These are phyloP conservation scores for Fusarium tanahbumbuense DNA, from an alignment of 2,329 filamentous ascomycete genomes.

Conservation along the genomic window DNA sequence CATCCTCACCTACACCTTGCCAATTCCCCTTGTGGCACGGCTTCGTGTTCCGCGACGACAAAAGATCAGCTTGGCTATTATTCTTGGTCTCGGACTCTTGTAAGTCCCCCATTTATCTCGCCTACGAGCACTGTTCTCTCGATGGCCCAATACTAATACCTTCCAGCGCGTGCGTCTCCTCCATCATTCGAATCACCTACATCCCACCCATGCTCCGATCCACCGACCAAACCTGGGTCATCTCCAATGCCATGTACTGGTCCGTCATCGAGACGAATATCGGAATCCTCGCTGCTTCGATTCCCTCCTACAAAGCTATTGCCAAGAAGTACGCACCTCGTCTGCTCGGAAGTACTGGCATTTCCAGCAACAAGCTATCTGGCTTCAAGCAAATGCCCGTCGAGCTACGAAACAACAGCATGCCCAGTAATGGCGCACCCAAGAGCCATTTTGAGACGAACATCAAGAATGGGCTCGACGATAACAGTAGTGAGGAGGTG, in stretches of 20 bases:
- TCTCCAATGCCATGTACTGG: conserved; percentile 35
- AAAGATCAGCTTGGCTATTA: conserved; percentile 28
- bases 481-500: conserved; percentile 30
- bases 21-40: conserved; percentile 7
- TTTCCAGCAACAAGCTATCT: conserved; percentile 27
- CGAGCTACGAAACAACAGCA: conserved; percentile 11
- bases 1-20: conserved; percentile 17
- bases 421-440: background rate
- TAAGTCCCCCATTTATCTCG: background rate
- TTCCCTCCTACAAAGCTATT: conserved; percentile 31
- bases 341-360: conserved; percentile 23
- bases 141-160: background rate
- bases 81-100: conserved; percentile 28
- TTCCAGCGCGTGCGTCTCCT: conserved; percentile 19
- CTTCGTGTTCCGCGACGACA: conserved; percentile 27
- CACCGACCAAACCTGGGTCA: conserved; percentile 26
- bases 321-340: conserved; percentile 34
- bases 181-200: conserved; percentile 34
- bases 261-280: conserved; percentile 36
- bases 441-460: conserved; percentile 24
- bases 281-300: conserved; percentile 33
- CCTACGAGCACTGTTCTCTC: background rate
- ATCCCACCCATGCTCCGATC: conserved; percentile 36
- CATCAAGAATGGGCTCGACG: conserved; percentile 7
- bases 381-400: conserved; percentile 37